These are phyloP conservation scores for Diaporthe helianthi DNA, from an alignment of 2,329 filamentous ascomycete genomes.

Conservation along the genomic window DNA sequence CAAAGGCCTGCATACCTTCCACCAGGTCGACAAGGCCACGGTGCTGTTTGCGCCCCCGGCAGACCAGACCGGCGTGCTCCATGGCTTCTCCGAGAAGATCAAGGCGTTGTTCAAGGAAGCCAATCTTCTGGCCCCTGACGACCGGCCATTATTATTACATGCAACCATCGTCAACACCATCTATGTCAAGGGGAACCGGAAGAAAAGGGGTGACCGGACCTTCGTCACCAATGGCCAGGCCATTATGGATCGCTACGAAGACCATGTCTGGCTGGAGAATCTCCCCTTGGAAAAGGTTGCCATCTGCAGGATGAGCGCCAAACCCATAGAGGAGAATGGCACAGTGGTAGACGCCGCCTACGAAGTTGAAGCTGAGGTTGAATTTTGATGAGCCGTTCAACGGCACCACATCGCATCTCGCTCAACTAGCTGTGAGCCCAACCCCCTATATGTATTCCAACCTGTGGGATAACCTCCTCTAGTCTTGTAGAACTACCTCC, in stretches of 20 bases:
- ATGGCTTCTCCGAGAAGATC: slow-evolving; percentile 64
- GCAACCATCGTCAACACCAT: slow-evolving; percentile 88
- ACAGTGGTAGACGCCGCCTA: slow-evolving; percentile 60
- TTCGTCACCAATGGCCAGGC: slow-evolving; percentile 61
- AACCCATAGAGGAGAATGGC: slow-evolving; percentile 60
- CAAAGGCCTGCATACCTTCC: slow-evolving; percentile 67
- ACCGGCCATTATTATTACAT: slow-evolving; percentile 75
- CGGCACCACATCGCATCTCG: neutral
- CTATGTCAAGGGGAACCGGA: slow-evolving; percentile 63
- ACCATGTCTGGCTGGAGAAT: slow-evolving; percentile 74
- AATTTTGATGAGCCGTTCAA: slow-evolving; percentile 40
- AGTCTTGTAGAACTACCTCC: too few relatives aligned
- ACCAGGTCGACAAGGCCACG: slow-evolving; percentile 58
- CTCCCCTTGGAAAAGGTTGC: slow-evolving; percentile 74
- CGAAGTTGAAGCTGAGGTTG: slow-evolving; percentile 59
- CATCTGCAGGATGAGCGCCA: slow-evolving; percentile 89
- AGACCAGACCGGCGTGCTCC: slow-evolving; percentile 59
- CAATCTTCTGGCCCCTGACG: slow-evolving; percentile 64
- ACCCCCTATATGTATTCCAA: too few relatives aligned
- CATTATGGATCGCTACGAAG: slow-evolving; percentile 65
- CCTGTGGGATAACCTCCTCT: too few relatives aligned
- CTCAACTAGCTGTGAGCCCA: neutral
- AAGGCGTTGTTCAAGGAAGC: slow-evolving; percentile 59
- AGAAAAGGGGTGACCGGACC: slow-evolving; percentile 44
- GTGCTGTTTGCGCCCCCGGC: slow-evolving; percentile 71